These are phyloP conservation scores for Leccinum fuscescens DNA, from an alignment of 1,284 basidiomycete species.

Conservation along the genomic window DNA sequence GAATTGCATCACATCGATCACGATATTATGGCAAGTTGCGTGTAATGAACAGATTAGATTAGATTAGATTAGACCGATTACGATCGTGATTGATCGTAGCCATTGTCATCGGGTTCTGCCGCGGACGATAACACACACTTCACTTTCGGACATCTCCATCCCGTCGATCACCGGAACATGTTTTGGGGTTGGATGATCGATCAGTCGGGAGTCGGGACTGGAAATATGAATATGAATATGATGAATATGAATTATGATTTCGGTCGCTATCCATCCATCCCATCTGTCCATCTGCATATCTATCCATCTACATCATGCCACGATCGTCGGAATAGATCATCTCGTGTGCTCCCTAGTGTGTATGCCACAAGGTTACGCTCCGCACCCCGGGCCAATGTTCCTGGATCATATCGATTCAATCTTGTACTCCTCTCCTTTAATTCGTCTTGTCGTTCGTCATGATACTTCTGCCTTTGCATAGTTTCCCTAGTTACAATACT, in stretches of 20 bases:
- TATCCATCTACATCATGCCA: background rate
- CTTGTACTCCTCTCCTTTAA: background rate
- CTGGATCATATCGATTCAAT: background rate
- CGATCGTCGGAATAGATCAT: background rate
- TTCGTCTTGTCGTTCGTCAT: background rate
- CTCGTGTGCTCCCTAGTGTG: background rate
- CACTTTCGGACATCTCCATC: background rate
- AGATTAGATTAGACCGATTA: background rate
- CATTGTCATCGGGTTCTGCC: background rate
- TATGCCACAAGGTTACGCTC: background rate
- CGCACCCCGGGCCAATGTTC: background rate
- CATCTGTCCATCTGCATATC: no score
- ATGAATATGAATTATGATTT: no score
- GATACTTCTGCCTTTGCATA: background rate
- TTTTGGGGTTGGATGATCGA: background rate
- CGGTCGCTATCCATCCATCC: background rate
- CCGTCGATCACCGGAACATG: background rate
- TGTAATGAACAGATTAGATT: background rate
- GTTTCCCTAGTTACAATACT: background rate
- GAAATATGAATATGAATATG: background rate
- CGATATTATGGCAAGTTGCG: background rate
- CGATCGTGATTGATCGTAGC: background rate
- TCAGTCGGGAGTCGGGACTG: background rate
- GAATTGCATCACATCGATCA: background rate
- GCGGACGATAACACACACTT: background rate